These are phyloP conservation scores for Debaryomyces robertsiae DNA, from an alignment of 1,139 yeast species.

Conservation along the genomic window DNA sequence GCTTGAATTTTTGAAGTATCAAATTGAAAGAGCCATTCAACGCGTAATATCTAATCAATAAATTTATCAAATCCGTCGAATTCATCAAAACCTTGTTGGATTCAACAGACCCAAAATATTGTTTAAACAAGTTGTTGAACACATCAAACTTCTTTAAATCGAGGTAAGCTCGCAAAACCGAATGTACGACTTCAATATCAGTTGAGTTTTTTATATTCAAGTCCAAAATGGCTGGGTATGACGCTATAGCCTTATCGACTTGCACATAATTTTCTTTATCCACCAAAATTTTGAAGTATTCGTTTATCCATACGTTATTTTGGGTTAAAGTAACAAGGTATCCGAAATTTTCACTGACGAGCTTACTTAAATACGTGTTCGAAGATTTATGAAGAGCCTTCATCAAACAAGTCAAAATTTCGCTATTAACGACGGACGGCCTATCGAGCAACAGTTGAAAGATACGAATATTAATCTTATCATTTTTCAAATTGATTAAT, in stretches of 20 bases:
- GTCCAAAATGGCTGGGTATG: slow-evolving; percentile 10
- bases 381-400: slow-evolving; percentile 17
- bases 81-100: slow-evolving; percentile 14
- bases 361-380: slow-evolving; percentile 25
- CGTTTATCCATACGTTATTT: slow-evolving; percentile 21
- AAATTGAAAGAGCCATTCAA: slow-evolving; percentile 19
- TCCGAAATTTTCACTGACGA: slow-evolving; percentile 18
- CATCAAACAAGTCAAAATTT: slow-evolving; percentile 18
- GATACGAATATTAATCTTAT: slow-evolving; percentile 31
- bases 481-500: slow-evolving; percentile 29
- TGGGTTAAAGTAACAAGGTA: slow-evolving; percentile 15
- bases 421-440: slow-evolving; percentile 14
- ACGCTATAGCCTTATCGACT: slow-evolving; percentile 16
- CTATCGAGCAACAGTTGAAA: slow-evolving; percentile 20
- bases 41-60: slow-evolving; percentile 28
- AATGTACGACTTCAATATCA: slow-evolving; percentile 16
- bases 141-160: slow-evolving; percentile 16
- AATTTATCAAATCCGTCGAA: slow-evolving; percentile 21
- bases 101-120: slow-evolving; percentile 13
- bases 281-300: slow-evolving; percentile 23
- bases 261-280: slow-evolving; percentile 12
- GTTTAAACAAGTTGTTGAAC: slow-evolving; percentile 22
- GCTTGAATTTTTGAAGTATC: slow-evolving; percentile 21
- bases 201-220: slow-evolving; percentile 10
- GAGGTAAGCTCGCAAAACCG: slow-evolving; percentile 21